Evolutionary conservation across 164 flowering plant species (phyloP), one percentile per base, ranked within the genome.

Genomic region (Litsea cubeba): DNA sequence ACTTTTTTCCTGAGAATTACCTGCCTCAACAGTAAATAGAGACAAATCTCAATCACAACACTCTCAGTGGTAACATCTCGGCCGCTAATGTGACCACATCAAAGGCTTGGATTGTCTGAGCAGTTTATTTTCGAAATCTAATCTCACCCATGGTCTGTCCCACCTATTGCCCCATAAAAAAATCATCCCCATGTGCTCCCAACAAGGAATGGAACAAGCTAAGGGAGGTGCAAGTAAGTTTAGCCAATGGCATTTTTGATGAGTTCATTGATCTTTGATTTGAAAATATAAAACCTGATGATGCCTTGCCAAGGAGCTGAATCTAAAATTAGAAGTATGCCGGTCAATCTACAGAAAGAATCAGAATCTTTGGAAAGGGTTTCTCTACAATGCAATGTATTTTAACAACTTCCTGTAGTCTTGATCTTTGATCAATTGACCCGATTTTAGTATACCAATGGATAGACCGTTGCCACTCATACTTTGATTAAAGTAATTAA

Each of bases 361-460:
- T 66, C 40, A 66, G 69, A 66, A 66, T 66, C 50, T 66, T 66
- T 66, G 15, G 69, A 66, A 66, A 32, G 49, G 46, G 26, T 20
- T 35, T 66, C 69, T 66, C 46, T 17, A 66, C 69, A 28, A 32
- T 32, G 49, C 69, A 28, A 32, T 32, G 49, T 30, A 66, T 32
- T 18, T 66, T 66, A 66, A 66, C 15, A 66, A 17, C 20, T 66
- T 28, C 28, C 12, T 22, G 17, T 15, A 66, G 17, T 12, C 69
- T 14, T 63, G 26, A 66, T 10, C 22, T 63, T 28, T 28, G n/a
- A 32, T 66, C 28, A 32, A 66, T n/a, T 30, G 15, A 15, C 50
- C 24, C 12, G 11, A 17, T 30, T 28, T 66, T 32, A 15, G 20
- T 66, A 12, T 66, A 17, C 23, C 69, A 0, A 66, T 28, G 46